These are phyloP conservation scores for Copromyces sp. DNA, from an alignment of 495 filamentous ascomycete species.

Conservation along the genomic window DNA sequence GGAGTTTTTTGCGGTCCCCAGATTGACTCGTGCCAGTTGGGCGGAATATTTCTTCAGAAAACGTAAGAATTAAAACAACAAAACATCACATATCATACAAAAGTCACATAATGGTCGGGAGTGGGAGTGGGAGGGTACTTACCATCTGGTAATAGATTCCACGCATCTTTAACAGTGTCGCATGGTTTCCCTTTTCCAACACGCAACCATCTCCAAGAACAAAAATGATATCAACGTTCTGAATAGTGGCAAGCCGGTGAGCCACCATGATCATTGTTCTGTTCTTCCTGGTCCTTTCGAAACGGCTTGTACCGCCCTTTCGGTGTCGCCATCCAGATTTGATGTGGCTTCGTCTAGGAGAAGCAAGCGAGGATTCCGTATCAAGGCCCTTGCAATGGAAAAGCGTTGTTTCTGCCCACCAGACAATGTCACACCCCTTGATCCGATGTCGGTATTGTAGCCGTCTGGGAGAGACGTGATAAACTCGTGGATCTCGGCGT, in stretches of 20 bases:
- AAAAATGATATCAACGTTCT: slow-evolving; percentile 48
- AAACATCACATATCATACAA: neutral
- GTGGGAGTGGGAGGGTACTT: slow-evolving; percentile 16
- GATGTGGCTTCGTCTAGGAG: slow-evolving; percentile 76
- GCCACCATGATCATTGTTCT: slow-evolving; percentile 73
- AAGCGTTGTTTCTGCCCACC: slow-evolving; percentile 74
- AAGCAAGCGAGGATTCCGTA: slow-evolving; percentile 61
- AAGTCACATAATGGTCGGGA: neutral
- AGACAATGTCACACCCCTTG: slow-evolving; percentile 54
- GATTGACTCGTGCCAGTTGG: neutral
- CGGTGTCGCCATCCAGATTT: slow-evolving; percentile 64
- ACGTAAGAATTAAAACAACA: neutral
- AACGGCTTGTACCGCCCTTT: slow-evolving; percentile 61
- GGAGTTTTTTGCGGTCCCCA: neutral
- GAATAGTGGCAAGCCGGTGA: slow-evolving; percentile 48
- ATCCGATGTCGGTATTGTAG: slow-evolving; percentile 53
- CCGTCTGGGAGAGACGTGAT: slow-evolving; percentile 47
- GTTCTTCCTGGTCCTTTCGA: slow-evolving; percentile 52
- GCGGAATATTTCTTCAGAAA: neutral
- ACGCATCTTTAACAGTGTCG: slow-evolving; percentile 33
- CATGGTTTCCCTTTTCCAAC: slow-evolving; percentile 44
- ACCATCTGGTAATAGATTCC: slow-evolving; percentile 50
- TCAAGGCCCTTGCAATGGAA: slow-evolving; percentile 64
- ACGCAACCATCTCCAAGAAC: slow-evolving; percentile 45
- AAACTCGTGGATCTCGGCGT: slow-evolving; percentile 51